Conservation (phyloP, 1,139 yeast species). For the Debaryomyces subglobosus region DNA sequence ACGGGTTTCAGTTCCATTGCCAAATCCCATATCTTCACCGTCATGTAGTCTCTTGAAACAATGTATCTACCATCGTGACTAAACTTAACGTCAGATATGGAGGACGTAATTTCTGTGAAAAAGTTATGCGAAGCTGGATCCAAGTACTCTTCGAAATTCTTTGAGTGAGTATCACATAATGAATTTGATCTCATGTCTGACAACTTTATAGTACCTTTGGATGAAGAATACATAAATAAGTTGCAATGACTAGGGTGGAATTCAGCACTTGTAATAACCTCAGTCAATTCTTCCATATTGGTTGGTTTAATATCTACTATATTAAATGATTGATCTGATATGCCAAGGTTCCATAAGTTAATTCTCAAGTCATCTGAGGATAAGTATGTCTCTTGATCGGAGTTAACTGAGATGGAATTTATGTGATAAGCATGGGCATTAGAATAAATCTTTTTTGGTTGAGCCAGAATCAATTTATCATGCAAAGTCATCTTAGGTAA, state of each 20-base stretch:
- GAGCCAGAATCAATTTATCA: slow-evolving; percentile 93
- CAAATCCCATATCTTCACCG: slow-evolving; percentile 97
- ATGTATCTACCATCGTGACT: slow-evolving; percentile 92
- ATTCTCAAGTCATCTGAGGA: slow-evolving; percentile 94
- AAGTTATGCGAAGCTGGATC: slow-evolving; percentile 94
- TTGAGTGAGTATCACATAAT: slow-evolving; percentile 87
- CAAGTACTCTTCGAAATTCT: slow-evolving; percentile 87
- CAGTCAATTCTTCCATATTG: slow-evolving; percentile 98
- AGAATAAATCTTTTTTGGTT: slow-evolving; percentile 87
- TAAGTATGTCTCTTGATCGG: slow-evolving; percentile 94
- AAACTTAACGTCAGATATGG: slow-evolving; percentile 92
- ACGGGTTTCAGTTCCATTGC: slow-evolving; percentile 96
- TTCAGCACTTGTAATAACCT: slow-evolving; percentile 97
- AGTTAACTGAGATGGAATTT: slow-evolving; percentile 90
- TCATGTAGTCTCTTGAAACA: slow-evolving; percentile 94
- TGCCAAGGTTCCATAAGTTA: slow-evolving; percentile 93
- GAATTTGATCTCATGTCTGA: slow-evolving; percentile 98
- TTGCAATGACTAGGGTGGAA: slow-evolving; percentile 95
- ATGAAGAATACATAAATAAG: slow-evolving; percentile 93
- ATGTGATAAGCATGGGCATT: slow-evolving; percentile 99
- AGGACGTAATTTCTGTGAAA: slow-evolving; percentile 95
- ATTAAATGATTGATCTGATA: slow-evolving; percentile 93
- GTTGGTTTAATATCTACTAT: slow-evolving; percentile 98
- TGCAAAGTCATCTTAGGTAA: slow-evolving; percentile 89
- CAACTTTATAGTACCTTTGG: slow-evolving; percentile 93